These are phyloP conservation scores for Tolypocladium guangdongense DNA, from an alignment of 2,329 filamentous ascomycete species.

Conservation along the genomic window DNA sequence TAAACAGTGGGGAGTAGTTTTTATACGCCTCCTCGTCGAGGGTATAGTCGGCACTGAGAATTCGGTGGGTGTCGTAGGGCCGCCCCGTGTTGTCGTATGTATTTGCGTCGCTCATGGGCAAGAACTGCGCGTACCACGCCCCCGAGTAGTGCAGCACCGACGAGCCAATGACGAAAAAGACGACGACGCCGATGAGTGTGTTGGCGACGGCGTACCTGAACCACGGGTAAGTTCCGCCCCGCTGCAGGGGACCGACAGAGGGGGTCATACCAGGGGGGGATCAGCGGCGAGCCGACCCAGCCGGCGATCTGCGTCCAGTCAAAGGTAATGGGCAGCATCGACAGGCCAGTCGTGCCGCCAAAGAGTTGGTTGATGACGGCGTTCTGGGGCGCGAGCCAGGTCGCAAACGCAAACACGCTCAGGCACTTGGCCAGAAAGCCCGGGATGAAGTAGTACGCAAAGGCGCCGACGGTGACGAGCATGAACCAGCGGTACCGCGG, in stretches of 20 bases:
- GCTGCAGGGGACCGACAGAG: not conserved
- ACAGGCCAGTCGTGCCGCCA: conserved; percentile 56
- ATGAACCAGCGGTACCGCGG: conserved; percentile 56
- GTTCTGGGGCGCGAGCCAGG: conserved; percentile 61
- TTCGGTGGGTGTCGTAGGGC: conserved; percentile 51
- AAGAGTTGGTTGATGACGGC: conserved; percentile 62
- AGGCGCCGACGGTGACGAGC: conserved; percentile 44
- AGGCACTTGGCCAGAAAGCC: conserved; percentile 59
- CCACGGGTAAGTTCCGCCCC: not conserved
- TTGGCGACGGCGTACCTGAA: conserved; percentile 60
- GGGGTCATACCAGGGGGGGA: conserved; percentile 50
- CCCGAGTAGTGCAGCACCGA: conserved; percentile 54
- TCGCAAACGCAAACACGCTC: conserved; percentile 59
- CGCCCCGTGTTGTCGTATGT: conserved; percentile 62
- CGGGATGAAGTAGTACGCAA: conserved; percentile 59
- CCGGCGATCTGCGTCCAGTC: conserved; percentile 67
- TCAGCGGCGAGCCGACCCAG: conserved; percentile 56
- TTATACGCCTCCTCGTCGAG: conserved; percentile 54
- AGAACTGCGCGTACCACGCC: conserved; percentile 51
- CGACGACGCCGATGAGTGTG: conserved; percentile 54
- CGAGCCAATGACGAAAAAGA: conserved; percentile 52
- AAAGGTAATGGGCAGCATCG: conserved; percentile 60
- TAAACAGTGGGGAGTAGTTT: conserved; percentile 56
- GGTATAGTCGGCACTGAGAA: conserved; percentile 50
- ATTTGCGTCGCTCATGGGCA: conserved; percentile 58